Evolutionary conservation across 768 basidiomycete species (phyloP), one percentile per base, ranked within the genome.

Genomic region (Sporobolomyces roseus): DNA sequence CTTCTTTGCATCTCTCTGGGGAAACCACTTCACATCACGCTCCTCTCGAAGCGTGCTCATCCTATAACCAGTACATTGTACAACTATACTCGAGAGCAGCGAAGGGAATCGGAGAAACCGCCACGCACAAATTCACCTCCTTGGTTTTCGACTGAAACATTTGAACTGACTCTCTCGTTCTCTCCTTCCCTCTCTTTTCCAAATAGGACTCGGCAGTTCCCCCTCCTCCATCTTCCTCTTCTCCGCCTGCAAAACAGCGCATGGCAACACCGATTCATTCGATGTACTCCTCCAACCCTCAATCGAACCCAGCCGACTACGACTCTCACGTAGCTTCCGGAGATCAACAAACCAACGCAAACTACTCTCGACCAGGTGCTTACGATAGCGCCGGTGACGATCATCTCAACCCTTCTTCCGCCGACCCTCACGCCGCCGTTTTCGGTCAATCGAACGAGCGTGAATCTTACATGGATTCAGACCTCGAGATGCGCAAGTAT

Each of bases 401-500:
- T 52, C 59, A 52, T 54, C 61, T 61, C 51, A 66, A 68, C 29
- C 66, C 58, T 8, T 29, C 51, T 19, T 35, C 65, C 17, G 50
- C 61, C 49, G 65, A 71, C 50, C 65, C 64, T 50, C 45, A 53
- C 29, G 59, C 46, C 41, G 45, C 9, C 29, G n/a, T 48, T 23
- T n/a, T n/a, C n/a, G n/a, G n/a, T n/a, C n/a, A n/a, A n/a, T n/a
- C n/a, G n/a, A n/a, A n/a, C n/a, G n/a, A n/a, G n/a, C 68, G 62
- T 58, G 70, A 72, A 49, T 67, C 65, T 19, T 72, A 66, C 70
- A 65, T 72, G 53, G 71, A 72, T 46, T 65, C 71, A 23, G 71
- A 72, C 48, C 66, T 65, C 54, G 71, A 72, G 66, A 68, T 68
- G 66, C 71, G 71, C 66, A 68, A 72, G 66, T 68, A 72, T 59